Conservation (phyloP, 2,329 filamentous ascomycete genomes). For the Magnaporthiopsis rhizophila region DNA sequence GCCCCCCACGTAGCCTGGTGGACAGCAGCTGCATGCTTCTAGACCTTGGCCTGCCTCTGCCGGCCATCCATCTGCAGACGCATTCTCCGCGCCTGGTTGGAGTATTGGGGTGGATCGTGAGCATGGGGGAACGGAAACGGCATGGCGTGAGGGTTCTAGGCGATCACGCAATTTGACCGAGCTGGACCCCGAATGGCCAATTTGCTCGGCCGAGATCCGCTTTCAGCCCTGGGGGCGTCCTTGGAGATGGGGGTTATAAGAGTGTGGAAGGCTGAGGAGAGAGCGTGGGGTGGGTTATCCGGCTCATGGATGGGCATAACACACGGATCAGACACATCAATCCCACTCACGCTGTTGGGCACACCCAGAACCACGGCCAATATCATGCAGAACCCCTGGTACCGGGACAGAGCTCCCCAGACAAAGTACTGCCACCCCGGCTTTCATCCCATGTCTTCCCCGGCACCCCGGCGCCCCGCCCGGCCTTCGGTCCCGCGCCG, state of each 20-base stretch:
- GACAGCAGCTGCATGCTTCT: not conserved
- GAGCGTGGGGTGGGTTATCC: not conserved
- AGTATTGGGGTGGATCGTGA: no score
- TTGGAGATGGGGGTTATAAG: not conserved
- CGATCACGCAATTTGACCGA: conserved; percentile 6
- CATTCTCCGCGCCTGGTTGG: not conserved
- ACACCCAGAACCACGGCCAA: not conserved
- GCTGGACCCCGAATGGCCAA: not conserved
- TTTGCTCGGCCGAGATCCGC: not conserved
- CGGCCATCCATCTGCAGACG: not conserved
- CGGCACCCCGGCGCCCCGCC: no score
- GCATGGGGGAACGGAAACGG: not conserved
- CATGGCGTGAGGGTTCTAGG: conserved; percentile 4
- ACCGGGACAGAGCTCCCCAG: not conserved
- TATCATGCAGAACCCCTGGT: not conserved
- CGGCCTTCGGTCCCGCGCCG: no score
- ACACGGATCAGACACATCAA: not conserved
- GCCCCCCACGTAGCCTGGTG: not conserved
- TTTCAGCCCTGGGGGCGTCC: not conserved
- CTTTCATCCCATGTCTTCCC: not conserved
- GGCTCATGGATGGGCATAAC: no score
- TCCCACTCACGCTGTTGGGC: not conserved
- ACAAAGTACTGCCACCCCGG: not conserved
- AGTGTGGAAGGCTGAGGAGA: not conserved
- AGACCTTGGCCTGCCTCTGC: no score